A percentile compares a stretch with the other conserved stretches of the same genome.
phyloP scores from a whole-genome alignment of 2,329 filamentous ascomycete species.

The Xylaria sp. region DNA sequence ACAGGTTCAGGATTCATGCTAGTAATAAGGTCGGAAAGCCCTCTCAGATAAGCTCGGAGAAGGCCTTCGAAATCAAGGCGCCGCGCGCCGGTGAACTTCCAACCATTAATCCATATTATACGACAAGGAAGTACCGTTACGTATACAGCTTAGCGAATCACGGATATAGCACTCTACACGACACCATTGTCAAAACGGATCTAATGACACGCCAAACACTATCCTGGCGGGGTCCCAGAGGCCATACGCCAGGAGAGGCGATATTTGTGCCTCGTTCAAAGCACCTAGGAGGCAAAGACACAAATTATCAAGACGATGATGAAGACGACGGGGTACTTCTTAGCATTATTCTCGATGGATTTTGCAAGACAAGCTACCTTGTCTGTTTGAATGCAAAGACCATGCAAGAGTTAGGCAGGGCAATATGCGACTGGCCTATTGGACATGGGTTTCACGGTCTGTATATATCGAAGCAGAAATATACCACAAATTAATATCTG shows the following conservation, averaged over 20 bases:
- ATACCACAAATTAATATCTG: not conserved
- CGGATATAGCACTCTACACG: constrained; percentile 69
- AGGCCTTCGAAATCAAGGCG: constrained; percentile 60
- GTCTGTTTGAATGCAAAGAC: constrained; percentile 72
- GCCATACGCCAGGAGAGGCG: constrained; percentile 75
- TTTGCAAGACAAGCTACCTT: constrained; percentile 70
- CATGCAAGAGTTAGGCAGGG: constrained; percentile 72
- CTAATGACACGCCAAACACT: constrained; percentile 61
- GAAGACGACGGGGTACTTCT: constrained; percentile 63
- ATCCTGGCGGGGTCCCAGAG: constrained; percentile 67
- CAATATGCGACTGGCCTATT: constrained; percentile 70
- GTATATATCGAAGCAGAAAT: constrained; percentile 49
- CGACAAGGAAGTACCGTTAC: constrained; percentile 67
- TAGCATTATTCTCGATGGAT: constrained; percentile 72
- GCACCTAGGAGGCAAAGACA: constrained; percentile 38
- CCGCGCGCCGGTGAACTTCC: constrained; percentile 72
- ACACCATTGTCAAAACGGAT: constrained; percentile 75
- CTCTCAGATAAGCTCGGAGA: constrained; percentile 30
- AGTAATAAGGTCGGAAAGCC: constrained; percentile 4
- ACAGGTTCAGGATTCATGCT: constrained; percentile 55
- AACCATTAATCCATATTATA: constrained; percentile 69
- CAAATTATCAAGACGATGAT: constrained; percentile 40
- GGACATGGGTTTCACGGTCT: constrained; percentile 74
- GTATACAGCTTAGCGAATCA: constrained; percentile 68
- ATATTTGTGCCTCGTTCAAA: constrained; percentile 70